Evolutionary conservation across 306 rosid genomes (phyloP).

Genomic region (Vigna angularis): DNA sequence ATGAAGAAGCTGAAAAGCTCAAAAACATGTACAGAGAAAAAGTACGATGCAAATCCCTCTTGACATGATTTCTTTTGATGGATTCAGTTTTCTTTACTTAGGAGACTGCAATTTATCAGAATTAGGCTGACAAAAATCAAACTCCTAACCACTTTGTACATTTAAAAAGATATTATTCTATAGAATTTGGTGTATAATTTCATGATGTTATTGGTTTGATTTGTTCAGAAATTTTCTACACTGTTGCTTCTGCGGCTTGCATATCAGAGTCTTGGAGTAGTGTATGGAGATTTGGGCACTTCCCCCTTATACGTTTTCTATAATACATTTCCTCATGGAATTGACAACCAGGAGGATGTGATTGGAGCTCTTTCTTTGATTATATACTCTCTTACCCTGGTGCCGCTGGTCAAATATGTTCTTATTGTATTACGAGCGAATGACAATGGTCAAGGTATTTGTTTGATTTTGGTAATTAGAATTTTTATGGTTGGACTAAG

Average conservation of each 20-base stretch:
- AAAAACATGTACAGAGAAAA: slow-evolving; percentile 91
- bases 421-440: slow-evolving; percentile 85
- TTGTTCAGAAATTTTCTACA: slow-evolving; percentile 75
- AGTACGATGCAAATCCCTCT: slow-evolving; percentile 46
- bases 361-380: slow-evolving; percentile 95
- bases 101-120: too few species aligned
- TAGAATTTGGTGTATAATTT: slow-evolving; percentile 26
- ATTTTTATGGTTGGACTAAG: slow-evolving; percentile 20
- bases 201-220: slow-evolving; percentile 45
- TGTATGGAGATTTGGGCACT: slow-evolving; percentile 97
- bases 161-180: neutral
- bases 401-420: slow-evolving; percentile 91
- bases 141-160: neutral
- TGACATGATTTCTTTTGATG: slow-evolving; percentile 19
- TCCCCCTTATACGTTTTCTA: slow-evolving; percentile 94
- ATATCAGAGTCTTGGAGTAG: slow-evolving; percentile 97
- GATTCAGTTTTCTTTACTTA: neutral
- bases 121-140: too few species aligned
- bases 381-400: slow-evolving; percentile 91
- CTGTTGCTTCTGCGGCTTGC: slow-evolving; percentile 86
- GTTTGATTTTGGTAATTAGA: slow-evolving; percentile 10
- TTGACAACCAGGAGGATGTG: slow-evolving; percentile 71
- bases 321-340: slow-evolving; percentile 80
- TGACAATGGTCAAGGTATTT: slow-evolving; percentile 98
- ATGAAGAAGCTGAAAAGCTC: slow-evolving; percentile 84